These are phyloP conservation scores for Climacium dendroides DNA, from an alignment of 225 moss, liverwort and hornwort genomes.

Conservation along the genomic window DNA sequence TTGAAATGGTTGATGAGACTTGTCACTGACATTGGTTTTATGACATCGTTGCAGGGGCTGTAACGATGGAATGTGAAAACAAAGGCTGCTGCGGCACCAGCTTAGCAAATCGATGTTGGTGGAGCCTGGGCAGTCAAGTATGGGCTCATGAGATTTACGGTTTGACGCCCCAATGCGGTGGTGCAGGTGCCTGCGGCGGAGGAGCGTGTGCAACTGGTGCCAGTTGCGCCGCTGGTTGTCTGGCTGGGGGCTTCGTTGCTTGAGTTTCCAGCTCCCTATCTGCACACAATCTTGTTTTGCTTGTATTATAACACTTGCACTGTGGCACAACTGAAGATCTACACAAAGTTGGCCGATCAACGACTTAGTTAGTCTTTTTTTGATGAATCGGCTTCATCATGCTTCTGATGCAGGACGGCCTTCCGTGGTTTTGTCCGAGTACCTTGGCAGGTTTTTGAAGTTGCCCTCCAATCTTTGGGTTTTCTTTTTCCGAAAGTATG, in stretches of 20 bases:
- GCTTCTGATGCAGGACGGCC: not conserved
- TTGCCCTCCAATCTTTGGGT: not conserved
- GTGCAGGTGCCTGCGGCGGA: slow-evolving; percentile 17
- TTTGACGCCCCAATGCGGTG: not conserved
- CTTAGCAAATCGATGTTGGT: slow-evolving; percentile 12
- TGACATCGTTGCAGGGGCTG: slow-evolving; percentile 7
- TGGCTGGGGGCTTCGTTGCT: not conserved
- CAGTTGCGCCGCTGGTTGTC: slow-evolving; percentile 1
- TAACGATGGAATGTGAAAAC: not conserved
- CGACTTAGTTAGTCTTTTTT: not conserved
- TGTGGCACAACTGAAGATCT: not conserved
- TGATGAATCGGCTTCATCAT: not conserved
- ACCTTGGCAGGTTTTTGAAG: not conserved
- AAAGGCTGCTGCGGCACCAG: not conserved
- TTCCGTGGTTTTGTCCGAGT: not conserved
- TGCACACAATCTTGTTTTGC: not conserved
- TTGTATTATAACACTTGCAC: not conserved
- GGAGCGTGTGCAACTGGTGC: slow-evolving; percentile 14
- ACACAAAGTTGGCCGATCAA: not conserved
- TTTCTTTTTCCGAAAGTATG: not conserved
- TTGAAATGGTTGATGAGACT: not conserved
- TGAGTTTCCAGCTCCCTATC: not conserved
- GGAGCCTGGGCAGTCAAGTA: slow-evolving; percentile 1
- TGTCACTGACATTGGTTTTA: not conserved
- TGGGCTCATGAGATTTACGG: slow-evolving; percentile 8